phyloP scores from a whole-genome alignment of 1,139 yeast species.

The Blastobotrys apis region DNA sequence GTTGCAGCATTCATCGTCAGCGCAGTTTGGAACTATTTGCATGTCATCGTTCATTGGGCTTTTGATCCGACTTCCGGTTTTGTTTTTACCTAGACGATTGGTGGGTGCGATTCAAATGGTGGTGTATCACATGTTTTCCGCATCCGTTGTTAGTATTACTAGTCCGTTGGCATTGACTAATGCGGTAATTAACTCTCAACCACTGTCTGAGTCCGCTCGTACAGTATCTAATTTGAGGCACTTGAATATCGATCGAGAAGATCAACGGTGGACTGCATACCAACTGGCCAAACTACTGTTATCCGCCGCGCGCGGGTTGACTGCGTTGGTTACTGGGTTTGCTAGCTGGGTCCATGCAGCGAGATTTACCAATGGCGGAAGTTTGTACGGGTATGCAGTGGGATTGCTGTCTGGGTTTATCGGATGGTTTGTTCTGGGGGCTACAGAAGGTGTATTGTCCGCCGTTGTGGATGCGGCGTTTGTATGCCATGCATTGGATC shows the following conservation, averaged over 20 bases:
- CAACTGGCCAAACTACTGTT: constrained; percentile 38
- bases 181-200: constrained; percentile 36
- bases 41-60: constrained; percentile 34
- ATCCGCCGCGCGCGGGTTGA: constrained; percentile 37
- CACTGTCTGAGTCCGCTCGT: constrained; percentile 34
- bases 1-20: constrained; percentile 29
- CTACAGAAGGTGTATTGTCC: constrained; percentile 41
- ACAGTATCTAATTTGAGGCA: constrained; percentile 25
- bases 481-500: constrained; percentile 38
- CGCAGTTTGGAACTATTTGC: constrained; percentile 40
- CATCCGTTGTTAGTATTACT: constrained; percentile 32
- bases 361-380: constrained; percentile 30
- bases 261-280: constrained; percentile 32
- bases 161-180: constrained; percentile 39
- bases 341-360: constrained; percentile 43
- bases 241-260: not conserved
- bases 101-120: constrained; percentile 27
- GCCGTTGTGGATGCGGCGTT: constrained; percentile 40
- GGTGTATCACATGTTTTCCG: constrained; percentile 28
- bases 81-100: constrained; percentile 35
- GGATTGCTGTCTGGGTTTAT: constrained; percentile 40
- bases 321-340: constrained; percentile 37
- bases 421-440: constrained; percentile 44
- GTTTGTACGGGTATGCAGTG: constrained; percentile 39
- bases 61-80: constrained; percentile 36